A percentile compares a stretch with the other conserved stretches of the same genome.
phyloP scores from a whole-genome alignment of 2,329 filamentous ascomycete species.

The Malbranchea zuffiana region DNA sequence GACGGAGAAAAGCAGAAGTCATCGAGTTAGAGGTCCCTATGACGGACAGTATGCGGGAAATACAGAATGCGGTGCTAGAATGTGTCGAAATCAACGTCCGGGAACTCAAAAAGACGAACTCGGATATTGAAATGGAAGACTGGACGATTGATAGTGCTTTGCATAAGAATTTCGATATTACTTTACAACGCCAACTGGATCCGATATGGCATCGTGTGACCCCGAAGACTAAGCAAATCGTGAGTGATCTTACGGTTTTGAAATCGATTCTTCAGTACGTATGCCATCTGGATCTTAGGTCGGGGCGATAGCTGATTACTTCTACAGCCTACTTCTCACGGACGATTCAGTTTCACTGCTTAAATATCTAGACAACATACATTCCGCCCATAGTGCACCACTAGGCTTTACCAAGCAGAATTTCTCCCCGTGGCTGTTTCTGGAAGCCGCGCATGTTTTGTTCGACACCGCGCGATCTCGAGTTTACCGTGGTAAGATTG shows the following conservation, averaged over 20 bases:
- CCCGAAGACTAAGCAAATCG: conserved; percentile 90
- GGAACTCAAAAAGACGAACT: conserved; percentile 84
- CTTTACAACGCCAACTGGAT: conserved; percentile 79
- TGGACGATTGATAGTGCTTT: conserved; percentile 93
- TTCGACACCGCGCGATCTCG: conserved; percentile 81
- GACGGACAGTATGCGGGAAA: conserved; percentile 85
- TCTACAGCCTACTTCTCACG: conserved; percentile 53
- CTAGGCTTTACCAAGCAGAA: conserved; percentile 78
- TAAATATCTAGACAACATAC: conserved; percentile 85
- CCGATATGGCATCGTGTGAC: conserved; percentile 96
- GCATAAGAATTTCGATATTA: conserved; percentile 82
- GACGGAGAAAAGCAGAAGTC: conserved; percentile 85
- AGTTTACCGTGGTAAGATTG: conserved; percentile 68
- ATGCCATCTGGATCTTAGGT: background rate
- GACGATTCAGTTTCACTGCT: conserved; percentile 87
- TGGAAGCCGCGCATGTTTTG: conserved; percentile 88
- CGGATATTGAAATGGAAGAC: conserved; percentile 86
- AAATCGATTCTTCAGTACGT: conserved; percentile 63
- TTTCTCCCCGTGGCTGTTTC: conserved; percentile 89
- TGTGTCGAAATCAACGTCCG: conserved; percentile 92
- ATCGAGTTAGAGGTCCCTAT: conserved; percentile 94
- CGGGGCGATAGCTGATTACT: conserved; percentile 13
- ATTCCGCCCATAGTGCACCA: conserved; percentile 78
- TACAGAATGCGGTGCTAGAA: conserved; percentile 88
- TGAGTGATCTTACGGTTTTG: conserved; percentile 74